These are phyloP conservation scores for Flaveria trinervia DNA, from an alignment of 129 eudicot species.

Conservation along the genomic window DNA sequence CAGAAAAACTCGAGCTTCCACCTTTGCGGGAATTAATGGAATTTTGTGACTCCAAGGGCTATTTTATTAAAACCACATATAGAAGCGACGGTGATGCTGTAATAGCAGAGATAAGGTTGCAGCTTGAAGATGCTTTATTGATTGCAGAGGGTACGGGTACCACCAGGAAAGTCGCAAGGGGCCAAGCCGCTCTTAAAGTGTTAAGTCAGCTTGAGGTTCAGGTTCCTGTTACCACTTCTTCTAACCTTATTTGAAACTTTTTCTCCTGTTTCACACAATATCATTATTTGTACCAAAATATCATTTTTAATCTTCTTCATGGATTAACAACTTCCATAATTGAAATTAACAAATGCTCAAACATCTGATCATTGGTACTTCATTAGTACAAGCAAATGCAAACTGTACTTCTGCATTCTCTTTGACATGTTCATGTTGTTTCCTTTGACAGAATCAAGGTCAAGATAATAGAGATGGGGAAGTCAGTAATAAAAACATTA, in stretches of 20 bases:
- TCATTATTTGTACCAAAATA: not conserved
- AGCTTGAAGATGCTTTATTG: constrained; percentile 62
- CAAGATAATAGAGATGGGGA: constrained; percentile 26
- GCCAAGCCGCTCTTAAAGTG: constrained; percentile 73
- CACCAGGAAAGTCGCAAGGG: constrained; percentile 70
- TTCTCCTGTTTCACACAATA: not conserved
- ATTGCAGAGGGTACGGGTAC: constrained; percentile 58
- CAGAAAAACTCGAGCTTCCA: constrained; percentile 86
- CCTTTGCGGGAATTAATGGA: constrained; percentile 80
- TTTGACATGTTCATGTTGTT: constrained; percentile 23
- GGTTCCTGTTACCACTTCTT: not conserved
- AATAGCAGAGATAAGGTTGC: constrained; percentile 58
- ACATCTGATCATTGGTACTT: not conserved
- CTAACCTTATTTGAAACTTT: not conserved
- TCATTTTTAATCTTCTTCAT: not conserved
- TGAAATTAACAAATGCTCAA: not conserved
- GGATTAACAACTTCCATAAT: not conserved
- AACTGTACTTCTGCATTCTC: not conserved
- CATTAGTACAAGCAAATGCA: not conserved
- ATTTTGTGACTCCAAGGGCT: constrained; percentile 83
- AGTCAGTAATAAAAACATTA: constrained; percentile 1
- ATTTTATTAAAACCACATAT: constrained; percentile 57
- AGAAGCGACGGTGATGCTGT: constrained; percentile 40
- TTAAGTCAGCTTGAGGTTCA: constrained; percentile 71
- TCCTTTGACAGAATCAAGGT: constrained; percentile 48